Conservation (phyloP, 1,284 basidiomycete species). For the Bjerkandera adusta region DNA sequence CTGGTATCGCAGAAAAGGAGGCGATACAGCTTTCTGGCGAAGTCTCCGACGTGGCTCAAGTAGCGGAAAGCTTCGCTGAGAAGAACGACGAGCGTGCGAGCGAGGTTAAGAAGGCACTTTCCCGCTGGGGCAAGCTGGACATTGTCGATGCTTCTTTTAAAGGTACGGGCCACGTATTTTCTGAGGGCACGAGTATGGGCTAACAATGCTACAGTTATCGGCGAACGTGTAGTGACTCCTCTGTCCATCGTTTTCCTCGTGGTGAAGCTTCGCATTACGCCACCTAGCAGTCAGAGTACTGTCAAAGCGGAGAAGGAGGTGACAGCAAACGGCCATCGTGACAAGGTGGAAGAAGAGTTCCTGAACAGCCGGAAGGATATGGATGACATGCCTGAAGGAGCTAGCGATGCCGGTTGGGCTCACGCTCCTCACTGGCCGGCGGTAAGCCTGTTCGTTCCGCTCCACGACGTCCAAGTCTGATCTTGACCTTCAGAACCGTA, state of each 20-base stretch:
- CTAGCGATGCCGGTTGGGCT: slow-evolving; percentile 57
- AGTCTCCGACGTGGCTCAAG: slow-evolving; percentile 42
- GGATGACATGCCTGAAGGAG: slow-evolving; percentile 48
- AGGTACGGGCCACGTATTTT: slow-evolving; percentile 58
- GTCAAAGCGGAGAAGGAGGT: slow-evolving; percentile 48
- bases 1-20: slow-evolving; percentile 60
- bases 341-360: slow-evolving; percentile 69
- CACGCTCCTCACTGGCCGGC: slow-evolving; percentile 92
- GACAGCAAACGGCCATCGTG: slow-evolving; percentile 43
- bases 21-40: slow-evolving; percentile 39
- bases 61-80: slow-evolving; percentile 50
- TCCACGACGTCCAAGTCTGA: neutral
- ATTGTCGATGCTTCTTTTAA: slow-evolving; percentile 87
- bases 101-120: slow-evolving; percentile 69
- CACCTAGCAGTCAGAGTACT: slow-evolving; percentile 42
- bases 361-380: slow-evolving; percentile 59
- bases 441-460: slow-evolving; percentile 44
- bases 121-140: slow-evolving; percentile 80
- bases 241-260: slow-evolving; percentile 88
- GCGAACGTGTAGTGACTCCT: slow-evolving; percentile 86
- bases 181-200: too few species aligned
- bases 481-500: slow-evolving; percentile 61
- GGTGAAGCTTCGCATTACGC: slow-evolving; percentile 75
- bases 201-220: slow-evolving; percentile 65
- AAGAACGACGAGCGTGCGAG: slow-evolving; percentile 49